Evolutionary conservation across 208 protist genomes (phyloP), one percentile per base, ranked within the genome.

Genomic region (Acanthamoeba polyphaga): DNA sequence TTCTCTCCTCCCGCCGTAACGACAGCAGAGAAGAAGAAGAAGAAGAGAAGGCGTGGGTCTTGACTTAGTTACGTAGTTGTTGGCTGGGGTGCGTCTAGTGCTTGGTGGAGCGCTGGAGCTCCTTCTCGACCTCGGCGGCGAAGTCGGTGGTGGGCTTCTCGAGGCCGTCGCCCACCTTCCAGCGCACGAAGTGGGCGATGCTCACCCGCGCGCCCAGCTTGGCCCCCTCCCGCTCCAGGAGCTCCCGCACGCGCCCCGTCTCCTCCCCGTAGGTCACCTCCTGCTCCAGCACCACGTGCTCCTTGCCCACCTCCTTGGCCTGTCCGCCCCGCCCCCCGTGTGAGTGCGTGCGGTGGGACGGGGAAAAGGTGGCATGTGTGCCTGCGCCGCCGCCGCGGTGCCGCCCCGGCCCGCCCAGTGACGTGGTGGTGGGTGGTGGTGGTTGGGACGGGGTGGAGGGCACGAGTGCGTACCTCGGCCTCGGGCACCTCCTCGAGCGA

Each of bases 131-230:
- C 87, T 92, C 62, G 43, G 58, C 87, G 19, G 87, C 87, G 66
- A 92, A 92, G 46, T 92, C 87, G 60, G 46, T 74, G 87, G 43
- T 24, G 43, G 87, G 62, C 60, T 92, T 92, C 46, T 68, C 43
- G 10, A 92, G 87, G 27, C 87, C 87, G 13, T 92, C 87, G 29
- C 87, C 87, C 43, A 74, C 87, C 34, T 92, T 92, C 87, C 87
- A 92, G 87, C 87, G 87, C 27, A 92, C 60, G 34, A 92, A 92
- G 87, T 92, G 58, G 24, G 58, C 74, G 38, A 92, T 9, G 43
- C 27, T 15, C 29, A 92, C 17, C 38, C 29, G 53, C 7, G 27
- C 62, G 24, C 87, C 87, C 13, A 74, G n/a, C 58, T 51, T 74
- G 13, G 38, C 62, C 15, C 87, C 51, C 62, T 92, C 66, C 29